These are phyloP conservation scores for Moniliophthora roreri DNA, from an alignment of 1,284 basidiomycete genomes.

Conservation along the genomic window DNA sequence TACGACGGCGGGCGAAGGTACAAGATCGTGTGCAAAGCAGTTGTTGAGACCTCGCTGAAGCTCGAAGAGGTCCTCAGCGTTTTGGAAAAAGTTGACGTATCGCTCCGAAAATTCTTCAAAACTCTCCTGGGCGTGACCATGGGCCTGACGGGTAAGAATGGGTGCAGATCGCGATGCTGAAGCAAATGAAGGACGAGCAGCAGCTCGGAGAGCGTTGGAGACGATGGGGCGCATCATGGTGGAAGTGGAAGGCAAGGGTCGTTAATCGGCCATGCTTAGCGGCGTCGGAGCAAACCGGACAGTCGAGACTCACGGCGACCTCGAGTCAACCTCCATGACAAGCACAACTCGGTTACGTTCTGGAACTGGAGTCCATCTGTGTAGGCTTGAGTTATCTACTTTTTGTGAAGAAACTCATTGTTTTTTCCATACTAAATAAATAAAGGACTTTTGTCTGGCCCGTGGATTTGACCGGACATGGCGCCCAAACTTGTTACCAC, in stretches of 20 bases:
- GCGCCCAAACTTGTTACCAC: too few species aligned
- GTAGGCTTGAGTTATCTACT: too few species aligned
- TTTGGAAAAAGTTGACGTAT: slow-evolving; percentile 92
- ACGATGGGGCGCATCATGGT: slow-evolving; percentile 14
- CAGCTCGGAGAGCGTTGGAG: slow-evolving; percentile 11
- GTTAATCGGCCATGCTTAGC: too few species aligned
- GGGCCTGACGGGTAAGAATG: slow-evolving; percentile 46
- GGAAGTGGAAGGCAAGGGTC: not conserved
- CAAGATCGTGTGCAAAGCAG: slow-evolving; percentile 98
- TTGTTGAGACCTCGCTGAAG: slow-evolving; percentile 98
- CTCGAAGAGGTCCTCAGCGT: slow-evolving; percentile 95
- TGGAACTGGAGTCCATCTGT: too few species aligned
- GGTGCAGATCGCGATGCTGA: slow-evolving; percentile 24
- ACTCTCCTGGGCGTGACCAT: slow-evolving; percentile 80
- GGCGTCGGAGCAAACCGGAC: slow-evolving; percentile 10
- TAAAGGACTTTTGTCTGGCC: too few species aligned
- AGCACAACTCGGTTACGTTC: too few species aligned
- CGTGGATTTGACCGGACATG: too few species aligned
- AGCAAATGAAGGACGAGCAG: slow-evolving; percentile 10
- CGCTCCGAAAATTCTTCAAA: slow-evolving; percentile 94
- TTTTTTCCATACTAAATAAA: too few species aligned
- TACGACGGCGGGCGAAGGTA: slow-evolving; percentile 87
- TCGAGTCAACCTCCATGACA: not conserved
- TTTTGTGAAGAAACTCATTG: too few species aligned
- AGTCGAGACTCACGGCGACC: slow-evolving; percentile 2